Evolutionary conservation across 345 rosid species (phyloP).

Genomic region (Rhizophora apiculata): DNA sequence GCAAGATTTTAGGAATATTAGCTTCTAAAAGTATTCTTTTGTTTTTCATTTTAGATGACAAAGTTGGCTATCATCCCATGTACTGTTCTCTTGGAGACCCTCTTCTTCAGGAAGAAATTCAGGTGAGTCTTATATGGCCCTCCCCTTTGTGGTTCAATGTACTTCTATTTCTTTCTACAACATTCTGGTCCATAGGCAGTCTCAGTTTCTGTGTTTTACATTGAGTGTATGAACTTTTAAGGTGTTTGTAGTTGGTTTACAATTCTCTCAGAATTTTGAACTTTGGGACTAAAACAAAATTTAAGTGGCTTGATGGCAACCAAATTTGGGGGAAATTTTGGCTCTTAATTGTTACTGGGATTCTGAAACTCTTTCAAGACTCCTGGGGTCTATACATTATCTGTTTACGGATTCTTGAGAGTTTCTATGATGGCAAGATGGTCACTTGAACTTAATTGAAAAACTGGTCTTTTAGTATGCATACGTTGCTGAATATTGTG

Average conservation of each 20-base stretch:
- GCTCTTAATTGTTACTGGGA: background rate
- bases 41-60: constrained; percentile 65
- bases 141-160: background rate
- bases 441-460: too few species aligned
- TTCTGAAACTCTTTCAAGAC: background rate
- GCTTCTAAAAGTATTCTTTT: constrained; percentile 16
- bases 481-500: too few species aligned
- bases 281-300: background rate
- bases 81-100: constrained; percentile 95
- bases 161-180: background rate
- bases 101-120: constrained; percentile 94
- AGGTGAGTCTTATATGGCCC: constrained; percentile 48
- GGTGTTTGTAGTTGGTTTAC: constrained; percentile 6
- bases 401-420: too few species aligned
- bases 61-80: constrained; percentile 99
- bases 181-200: background rate
- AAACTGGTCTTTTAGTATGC: too few species aligned
- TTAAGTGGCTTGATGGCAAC: background rate
- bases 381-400: too few species aligned
- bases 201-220: background rate
- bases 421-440: too few species aligned
- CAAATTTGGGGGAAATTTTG: too few species aligned
- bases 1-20: background rate
- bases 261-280: background rate
- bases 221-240: background rate